Evolutionary conservation across 2,329 filamentous ascomycete genomes (phyloP).

Genomic region (Colletotrichum tofieldiae): DNA sequence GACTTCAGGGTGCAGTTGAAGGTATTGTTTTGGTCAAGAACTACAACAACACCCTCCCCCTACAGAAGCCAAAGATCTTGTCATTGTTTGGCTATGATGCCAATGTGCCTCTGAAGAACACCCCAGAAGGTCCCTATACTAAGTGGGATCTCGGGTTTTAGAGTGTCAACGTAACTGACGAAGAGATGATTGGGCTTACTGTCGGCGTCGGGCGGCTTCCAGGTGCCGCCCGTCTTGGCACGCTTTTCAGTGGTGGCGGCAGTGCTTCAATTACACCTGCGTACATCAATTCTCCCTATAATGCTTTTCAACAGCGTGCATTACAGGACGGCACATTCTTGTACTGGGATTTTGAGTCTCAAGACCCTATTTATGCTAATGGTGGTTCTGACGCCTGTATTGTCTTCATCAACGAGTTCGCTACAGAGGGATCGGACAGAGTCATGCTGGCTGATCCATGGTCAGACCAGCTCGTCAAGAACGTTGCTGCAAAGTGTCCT

Average conservation of each 20-base stretch:
- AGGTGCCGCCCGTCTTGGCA: slow-evolving; percentile 50
- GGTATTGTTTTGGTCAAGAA: slow-evolving; percentile 86
- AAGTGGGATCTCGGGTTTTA: background rate
- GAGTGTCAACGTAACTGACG: background rate
- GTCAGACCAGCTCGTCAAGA: slow-evolving; percentile 72
- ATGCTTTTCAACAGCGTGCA: background rate
- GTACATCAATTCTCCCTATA: background rate
- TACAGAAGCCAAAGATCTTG: slow-evolving; percentile 65
- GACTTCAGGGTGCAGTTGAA: slow-evolving; percentile 61
- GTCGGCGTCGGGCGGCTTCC: too few relatives aligned
- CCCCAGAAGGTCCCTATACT: slow-evolving; percentile 41
- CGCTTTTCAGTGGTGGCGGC: slow-evolving; percentile 50
- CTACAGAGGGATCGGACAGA: slow-evolving; percentile 79
- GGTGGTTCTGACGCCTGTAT: slow-evolving; percentile 73
- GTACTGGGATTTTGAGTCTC: slow-evolving; percentile 70
- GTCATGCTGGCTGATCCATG: slow-evolving; percentile 76
- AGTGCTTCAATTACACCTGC: slow-evolving; percentile 44
- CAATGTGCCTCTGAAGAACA: slow-evolving; percentile 43
- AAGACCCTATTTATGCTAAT: slow-evolving; percentile 64
- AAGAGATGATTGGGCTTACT: too few relatives aligned
- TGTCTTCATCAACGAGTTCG: slow-evolving; percentile 77
- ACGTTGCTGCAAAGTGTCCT: slow-evolving; percentile 53
- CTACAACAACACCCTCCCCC: slow-evolving; percentile 69
- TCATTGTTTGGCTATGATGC: slow-evolving; percentile 33
- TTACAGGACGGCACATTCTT: slow-evolving; percentile 67